Evolutionary conservation across 208 protist species (phyloP).

Genomic region (Acanthamoeba royreba): DNA sequence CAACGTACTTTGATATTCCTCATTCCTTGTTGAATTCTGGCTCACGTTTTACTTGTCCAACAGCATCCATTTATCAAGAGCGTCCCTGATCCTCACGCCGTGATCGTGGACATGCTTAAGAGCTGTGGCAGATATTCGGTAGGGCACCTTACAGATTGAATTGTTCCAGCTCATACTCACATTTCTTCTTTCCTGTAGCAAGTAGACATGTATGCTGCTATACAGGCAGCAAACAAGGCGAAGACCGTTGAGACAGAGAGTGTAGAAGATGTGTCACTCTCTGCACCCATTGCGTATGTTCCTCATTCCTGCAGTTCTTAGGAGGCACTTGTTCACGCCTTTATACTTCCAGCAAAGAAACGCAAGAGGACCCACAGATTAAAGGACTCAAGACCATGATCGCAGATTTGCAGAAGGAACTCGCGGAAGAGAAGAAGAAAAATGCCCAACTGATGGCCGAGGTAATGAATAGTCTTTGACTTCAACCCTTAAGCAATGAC

Average conservation of each 20-base stretch:
- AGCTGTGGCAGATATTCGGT: not conserved
- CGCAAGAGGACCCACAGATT: not conserved
- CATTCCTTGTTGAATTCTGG: not conserved
- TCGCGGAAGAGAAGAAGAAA: constrained; percentile 23
- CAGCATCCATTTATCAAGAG: not conserved
- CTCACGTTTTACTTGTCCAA: not conserved
- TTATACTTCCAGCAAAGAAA: not conserved
- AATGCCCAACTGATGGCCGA: not conserved
- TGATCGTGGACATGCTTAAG: not conserved
- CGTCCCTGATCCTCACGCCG: not conserved
- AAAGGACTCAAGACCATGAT: not conserved
- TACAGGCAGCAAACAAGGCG: not conserved
- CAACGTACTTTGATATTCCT: not conserved
- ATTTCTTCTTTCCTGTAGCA: not conserved
- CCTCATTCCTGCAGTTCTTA: not conserved
- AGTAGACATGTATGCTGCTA: not conserved
- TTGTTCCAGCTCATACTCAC: not conserved
- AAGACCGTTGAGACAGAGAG: not conserved
- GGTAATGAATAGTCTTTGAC: not conserved
- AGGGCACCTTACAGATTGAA: not conserved
- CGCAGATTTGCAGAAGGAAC: not conserved
- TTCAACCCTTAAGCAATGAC: not conserved
- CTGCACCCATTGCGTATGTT: not conserved
- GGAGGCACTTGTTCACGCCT: not conserved
- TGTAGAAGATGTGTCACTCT: not conserved